Base-by-base conservation (phyloP, 495 filamentous ascomycete genomes). In the Annulohypoxylon maeteangense region DNA sequence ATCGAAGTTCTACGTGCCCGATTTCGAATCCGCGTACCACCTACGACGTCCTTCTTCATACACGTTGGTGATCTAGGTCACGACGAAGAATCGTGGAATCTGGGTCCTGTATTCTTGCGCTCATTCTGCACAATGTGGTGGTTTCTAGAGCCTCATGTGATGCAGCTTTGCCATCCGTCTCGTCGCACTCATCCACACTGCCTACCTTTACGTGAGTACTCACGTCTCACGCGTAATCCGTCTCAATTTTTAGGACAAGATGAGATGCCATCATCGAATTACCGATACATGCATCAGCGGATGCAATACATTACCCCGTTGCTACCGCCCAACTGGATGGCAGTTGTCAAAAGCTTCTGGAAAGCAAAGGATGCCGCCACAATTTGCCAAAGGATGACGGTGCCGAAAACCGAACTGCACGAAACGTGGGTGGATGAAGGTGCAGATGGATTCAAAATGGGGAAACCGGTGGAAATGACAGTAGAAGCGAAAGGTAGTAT, bases 111-210 rank as follows among this genome's bases (percentile, higher is more conserved):
- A 40, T 48, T 36, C 38, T 32, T 71, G 7, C 29, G 68, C 2
- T 18, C 42, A 1, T 62, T 71, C n/a, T 62, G 38, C 25, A 71
- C 68, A 32, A 5, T 71, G 29, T 66, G 57, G 68, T 71, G 68
- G 68, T 66, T 71, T 32, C 7, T 71, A 22, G 68, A 66, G 32
- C 7, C 7, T 0, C 40, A 66, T 25, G 11, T 71, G 0, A 22
- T 22, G n/a, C 18, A 27, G 3, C 68, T 66, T 7, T 22, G 16
- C 7, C 62, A 71, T 25, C 56, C 38, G 10, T 66, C 57, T 23
- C 68, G 68, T 25, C 38, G 7, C 0, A 20, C n/a, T n/a, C n/a
- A n/a, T n/a, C n/a, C 6, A 2, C 38, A 66, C 31, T 71, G 62
- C 16, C 10, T 42, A 14, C 36, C 56, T 18, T 34, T 71, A 27